Base-by-base conservation (phyloP, 805 yeast species). In the Wickerhamiella domercqiae region DNA sequence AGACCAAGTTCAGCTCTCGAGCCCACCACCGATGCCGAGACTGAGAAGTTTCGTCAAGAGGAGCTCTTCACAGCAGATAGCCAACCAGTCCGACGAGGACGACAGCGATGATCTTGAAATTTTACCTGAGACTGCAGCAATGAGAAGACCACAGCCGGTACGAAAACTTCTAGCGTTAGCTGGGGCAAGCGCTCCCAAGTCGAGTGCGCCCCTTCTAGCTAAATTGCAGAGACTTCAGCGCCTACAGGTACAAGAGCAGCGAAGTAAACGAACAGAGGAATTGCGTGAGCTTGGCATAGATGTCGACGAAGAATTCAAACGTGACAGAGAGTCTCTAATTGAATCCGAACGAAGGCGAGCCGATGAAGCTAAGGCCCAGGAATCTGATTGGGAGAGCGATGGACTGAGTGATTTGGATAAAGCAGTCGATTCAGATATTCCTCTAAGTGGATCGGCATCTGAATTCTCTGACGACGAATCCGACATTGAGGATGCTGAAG, bases 31-130 rank as follows among this genome's bases (percentile, higher is more conserved):
- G 15, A 39, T 40, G 38, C 47, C 20, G 11, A 39, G 41, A 2
- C 39, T 46, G 14, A 36, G 35, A 3, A 41, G 46, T 35, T 46
- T 42, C 24, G 35, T 46, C 4, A n/a, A n/a, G n/a, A n/a, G n/a
- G n/a, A n/a, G n/a, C n/a, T n/a, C n/a, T n/a, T n/a, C n/a, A n/a
- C n/a, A n/a, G n/a, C n/a, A n/a, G n/a, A n/a, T n/a, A n/a, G n/a
- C n/a, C n/a, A n/a, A n/a, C n/a, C n/a, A n/a, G n/a, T n/a, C n/a
- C n/a, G n/a, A 29, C 32, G 37, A 36, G 29, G 47, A 46, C 29
- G 38, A 42, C 37, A 13, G 13, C 26, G 26, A 24, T 24, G 51
- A 47, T 13, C 38, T 48, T 7, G 52, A 48, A 22, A 43, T 48
- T 28, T 29, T 48, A 7, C 50, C 50, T 5, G 44, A 41, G 15